These are phyloP conservation scores for Rhodocollybia butyracea DNA, from an alignment of 768 basidiomycete genomes.

Conservation along the genomic window DNA sequence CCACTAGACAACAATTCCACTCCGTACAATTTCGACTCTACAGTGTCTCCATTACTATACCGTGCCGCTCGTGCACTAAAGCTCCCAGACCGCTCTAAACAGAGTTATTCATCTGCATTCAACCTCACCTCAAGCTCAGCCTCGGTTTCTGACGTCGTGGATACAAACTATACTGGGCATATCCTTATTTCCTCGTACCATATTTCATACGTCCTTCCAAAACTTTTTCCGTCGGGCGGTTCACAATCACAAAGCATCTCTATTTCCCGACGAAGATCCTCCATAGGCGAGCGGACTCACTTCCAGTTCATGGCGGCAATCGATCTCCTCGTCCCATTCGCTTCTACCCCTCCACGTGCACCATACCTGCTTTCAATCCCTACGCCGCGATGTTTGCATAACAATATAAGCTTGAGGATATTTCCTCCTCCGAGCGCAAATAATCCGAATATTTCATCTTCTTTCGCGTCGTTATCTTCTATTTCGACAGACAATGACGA, in stretches of 20 bases:
- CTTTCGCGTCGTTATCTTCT: constrained; percentile 73
- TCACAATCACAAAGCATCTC: constrained; percentile 22
- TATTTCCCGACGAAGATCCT: constrained; percentile 39
- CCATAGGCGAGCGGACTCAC: constrained; percentile 55
- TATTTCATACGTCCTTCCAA: constrained; percentile 74
- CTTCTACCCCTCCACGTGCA: constrained; percentile 62
- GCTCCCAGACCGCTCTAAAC: constrained; percentile 55
- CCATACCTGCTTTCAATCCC: constrained; percentile 81
- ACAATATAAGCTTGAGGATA: constrained; percentile 70
- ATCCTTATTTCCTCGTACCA: constrained; percentile 76
- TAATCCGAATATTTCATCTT: constrained; percentile 39
- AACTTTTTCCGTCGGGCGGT: constrained; percentile 49
- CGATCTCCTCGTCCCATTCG: constrained; percentile 70
- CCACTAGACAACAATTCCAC: constrained; percentile 68
- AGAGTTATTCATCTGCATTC: constrained; percentile 60
- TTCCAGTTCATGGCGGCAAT: constrained; percentile 81
- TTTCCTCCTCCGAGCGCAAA: constrained; percentile 68
- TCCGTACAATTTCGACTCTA: constrained; percentile 73
- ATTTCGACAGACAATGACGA: constrained; percentile 70
- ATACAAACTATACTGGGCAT: constrained; percentile 67
- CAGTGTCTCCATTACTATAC: constrained; percentile 58
- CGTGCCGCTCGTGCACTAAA: constrained; percentile 69
- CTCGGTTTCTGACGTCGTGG: constrained; percentile 49
- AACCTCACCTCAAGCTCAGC: constrained; percentile 32
- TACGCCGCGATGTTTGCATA: constrained; percentile 73